Evolutionary conservation across 1,139 yeast genomes (phyloP).

Genomic region (Wickerhamiella pararugosa): DNA sequence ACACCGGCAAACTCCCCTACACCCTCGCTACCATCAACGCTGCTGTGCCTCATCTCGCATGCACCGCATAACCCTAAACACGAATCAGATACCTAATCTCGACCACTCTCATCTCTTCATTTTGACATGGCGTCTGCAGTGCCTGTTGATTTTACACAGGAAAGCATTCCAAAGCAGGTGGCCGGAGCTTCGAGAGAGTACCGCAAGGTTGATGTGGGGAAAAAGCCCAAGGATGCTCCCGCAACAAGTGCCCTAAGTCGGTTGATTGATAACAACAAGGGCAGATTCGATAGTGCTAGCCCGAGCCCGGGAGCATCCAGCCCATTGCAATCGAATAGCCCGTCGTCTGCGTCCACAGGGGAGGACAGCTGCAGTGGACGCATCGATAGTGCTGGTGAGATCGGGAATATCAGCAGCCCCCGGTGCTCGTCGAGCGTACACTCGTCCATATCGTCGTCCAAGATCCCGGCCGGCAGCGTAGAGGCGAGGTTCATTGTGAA

Average conservation of each 20-base stretch:
- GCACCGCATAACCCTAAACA: no score
- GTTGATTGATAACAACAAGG: slow-evolving; percentile 14
- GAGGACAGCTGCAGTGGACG: slow-evolving; percentile 8
- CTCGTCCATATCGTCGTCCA: neutral
- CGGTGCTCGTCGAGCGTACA: slow-evolving; percentile 12
- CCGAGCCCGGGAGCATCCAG: neutral
- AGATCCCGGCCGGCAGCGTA: slow-evolving; percentile 12
- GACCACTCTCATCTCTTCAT: no score
- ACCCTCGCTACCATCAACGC: slow-evolving; percentile 94
- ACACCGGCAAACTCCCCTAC: no score
- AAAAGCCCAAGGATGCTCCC: neutral
- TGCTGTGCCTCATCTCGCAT: slow-evolving; percentile 38
- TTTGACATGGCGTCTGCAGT: neutral
- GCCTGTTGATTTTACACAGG: slow-evolving; percentile 2
- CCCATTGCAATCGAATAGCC: neutral
- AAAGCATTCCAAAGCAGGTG: neutral
- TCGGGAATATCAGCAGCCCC: slow-evolving; percentile 17
- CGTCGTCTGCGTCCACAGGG: neutral
- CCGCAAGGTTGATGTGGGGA: slow-evolving; percentile 4
- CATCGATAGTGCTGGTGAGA: slow-evolving; percentile 18
- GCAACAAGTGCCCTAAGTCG: slow-evolving; percentile 11
- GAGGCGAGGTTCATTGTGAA: slow-evolving; percentile 19
- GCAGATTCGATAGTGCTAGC: neutral
- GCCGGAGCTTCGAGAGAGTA: neutral
- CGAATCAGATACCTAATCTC: no score